phyloP scores from a whole-genome alignment of 192 early-diverging fungal species.

The Backusella westeae region DNA sequence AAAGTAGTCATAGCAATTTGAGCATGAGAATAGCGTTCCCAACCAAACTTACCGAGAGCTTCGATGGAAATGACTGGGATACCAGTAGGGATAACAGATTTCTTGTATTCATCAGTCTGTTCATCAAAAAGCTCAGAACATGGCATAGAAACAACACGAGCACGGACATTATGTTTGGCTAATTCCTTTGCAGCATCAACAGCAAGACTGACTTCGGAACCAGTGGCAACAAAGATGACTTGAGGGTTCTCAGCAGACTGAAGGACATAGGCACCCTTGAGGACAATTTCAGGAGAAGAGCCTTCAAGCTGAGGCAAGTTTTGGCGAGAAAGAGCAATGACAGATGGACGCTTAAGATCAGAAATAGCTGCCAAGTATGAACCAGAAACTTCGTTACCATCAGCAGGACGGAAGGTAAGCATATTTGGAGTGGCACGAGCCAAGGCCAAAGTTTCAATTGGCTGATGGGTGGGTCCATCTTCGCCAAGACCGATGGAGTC shows the following conservation, averaged over 20 bases:
- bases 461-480: conserved; percentile 99
- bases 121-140: conserved; percentile 86
- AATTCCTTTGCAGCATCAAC: conserved; percentile 83
- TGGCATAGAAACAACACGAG: conserved; percentile 93
- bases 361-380: conserved; percentile 82
- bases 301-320: conserved; percentile 90
- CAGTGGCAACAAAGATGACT: conserved; percentile 78
- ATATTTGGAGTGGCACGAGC: conserved; percentile 89
- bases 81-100: conserved; percentile 74
- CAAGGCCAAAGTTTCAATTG: conserved; percentile 90
- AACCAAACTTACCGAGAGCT: conserved; percentile 81
- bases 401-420: conserved; percentile 85
- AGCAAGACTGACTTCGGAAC: conserved; percentile 87
- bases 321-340: conserved; percentile 89
- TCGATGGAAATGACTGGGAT: conserved; percentile 86
- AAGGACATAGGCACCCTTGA: conserved; percentile 86
- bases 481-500: conserved; percentile 98
- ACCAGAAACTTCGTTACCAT: conserved; percentile 92
- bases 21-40: conserved; percentile 89
- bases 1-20: conserved; percentile 89
- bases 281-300: conserved; percentile 72
- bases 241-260: conserved; percentile 57
- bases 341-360: conserved; percentile 65
- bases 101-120: conserved; percentile 80
- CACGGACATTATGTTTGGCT: conserved; percentile 50